These are phyloP conservation scores for Podosphaera leucotricha DNA, from an alignment of 2,329 filamentous ascomycete genomes.

Conservation along the genomic window DNA sequence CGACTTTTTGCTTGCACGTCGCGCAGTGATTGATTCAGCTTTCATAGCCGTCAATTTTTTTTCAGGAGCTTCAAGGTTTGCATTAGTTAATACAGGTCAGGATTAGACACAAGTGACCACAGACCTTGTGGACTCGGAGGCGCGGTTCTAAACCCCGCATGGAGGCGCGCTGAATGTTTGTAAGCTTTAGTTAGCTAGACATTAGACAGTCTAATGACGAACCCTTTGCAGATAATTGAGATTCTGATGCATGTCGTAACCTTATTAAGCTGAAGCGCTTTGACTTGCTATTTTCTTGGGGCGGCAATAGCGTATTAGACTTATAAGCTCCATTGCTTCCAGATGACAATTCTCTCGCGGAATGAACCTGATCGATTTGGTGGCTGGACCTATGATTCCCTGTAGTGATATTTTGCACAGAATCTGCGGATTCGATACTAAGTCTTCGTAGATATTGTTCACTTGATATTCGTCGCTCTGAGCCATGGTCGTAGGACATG, in stretches of 20 bases:
- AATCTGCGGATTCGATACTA: too few relatives aligned
- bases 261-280: slow-evolving; percentile 48
- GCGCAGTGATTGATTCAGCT: slow-evolving; percentile 26
- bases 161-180: slow-evolving; percentile 32
- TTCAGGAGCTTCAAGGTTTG: slow-evolving; percentile 26
- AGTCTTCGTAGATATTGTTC: too few relatives aligned
- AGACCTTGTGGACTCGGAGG: slow-evolving; percentile 36
- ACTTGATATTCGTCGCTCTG: too few relatives aligned
- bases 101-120: slow-evolving; percentile 8
- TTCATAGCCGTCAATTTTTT: slow-evolving; percentile 91
- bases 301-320: too few relatives aligned
- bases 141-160: slow-evolving; percentile 26
- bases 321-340: too few relatives aligned
- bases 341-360: too few relatives aligned
- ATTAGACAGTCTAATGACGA: neutral
- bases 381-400: too few relatives aligned
- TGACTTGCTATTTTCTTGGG: slow-evolving; percentile 29
- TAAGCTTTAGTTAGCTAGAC: slow-evolving; percentile 2
- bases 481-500: too few relatives aligned
- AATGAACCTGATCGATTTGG: too few relatives aligned
- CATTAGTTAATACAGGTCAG: neutral
- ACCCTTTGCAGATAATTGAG: slow-evolving; percentile 48
- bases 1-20: slow-evolving; percentile 27
- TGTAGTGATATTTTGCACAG: too few relatives aligned
- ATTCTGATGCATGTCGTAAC: slow-evolving; percentile 82